Percentiles rank a stretch among this genome's conserved stretches.
phyloP scores from a whole-genome alignment of 495 filamentous ascomycete genomes.

The Tuber aestivum region DNA sequence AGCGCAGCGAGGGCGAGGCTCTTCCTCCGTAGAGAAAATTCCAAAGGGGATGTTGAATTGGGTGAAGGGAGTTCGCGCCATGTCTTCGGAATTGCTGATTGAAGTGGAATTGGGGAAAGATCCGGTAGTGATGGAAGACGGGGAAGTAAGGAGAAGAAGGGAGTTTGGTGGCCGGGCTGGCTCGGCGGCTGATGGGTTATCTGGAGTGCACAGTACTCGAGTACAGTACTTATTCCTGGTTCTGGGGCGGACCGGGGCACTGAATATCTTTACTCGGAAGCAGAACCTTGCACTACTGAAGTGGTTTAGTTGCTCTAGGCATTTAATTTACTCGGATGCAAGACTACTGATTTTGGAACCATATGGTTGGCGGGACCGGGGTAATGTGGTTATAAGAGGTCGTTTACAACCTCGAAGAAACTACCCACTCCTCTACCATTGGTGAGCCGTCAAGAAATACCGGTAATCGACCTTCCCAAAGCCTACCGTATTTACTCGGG shows the following conservation, averaged over 20 bases:
- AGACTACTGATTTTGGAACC: neutral
- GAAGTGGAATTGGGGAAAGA: neutral
- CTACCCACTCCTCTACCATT: neutral
- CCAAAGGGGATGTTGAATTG: conserved; percentile 85
- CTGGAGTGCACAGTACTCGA: no score
- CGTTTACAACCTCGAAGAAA: neutral
- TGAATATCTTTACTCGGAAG: neutral
- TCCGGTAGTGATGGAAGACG: neutral
- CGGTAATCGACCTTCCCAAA: neutral
- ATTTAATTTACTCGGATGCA: neutral
- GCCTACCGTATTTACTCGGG: no score
- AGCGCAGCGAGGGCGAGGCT: conserved; percentile 68
- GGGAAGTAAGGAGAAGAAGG: neutral
- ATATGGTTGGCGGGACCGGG: neutral
- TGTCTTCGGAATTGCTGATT: neutral
- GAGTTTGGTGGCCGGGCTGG: neutral
- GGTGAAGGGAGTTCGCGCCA: conserved; percentile 53
- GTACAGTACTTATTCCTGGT: neutral
- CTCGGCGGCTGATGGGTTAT: neutral
- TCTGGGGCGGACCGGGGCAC: neutral
- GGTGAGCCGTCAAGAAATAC: neutral
- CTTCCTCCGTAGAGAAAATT: conserved; percentile 60
- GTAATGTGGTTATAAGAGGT: neutral
- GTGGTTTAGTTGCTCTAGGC: neutral
- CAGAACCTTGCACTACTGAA: neutral